Percentiles rank a stretch among this genome's conserved stretches.
phyloP scores from a whole-genome alignment of 768 basidiomycete species.

The Hemileccinum rubropunctum region DNA sequence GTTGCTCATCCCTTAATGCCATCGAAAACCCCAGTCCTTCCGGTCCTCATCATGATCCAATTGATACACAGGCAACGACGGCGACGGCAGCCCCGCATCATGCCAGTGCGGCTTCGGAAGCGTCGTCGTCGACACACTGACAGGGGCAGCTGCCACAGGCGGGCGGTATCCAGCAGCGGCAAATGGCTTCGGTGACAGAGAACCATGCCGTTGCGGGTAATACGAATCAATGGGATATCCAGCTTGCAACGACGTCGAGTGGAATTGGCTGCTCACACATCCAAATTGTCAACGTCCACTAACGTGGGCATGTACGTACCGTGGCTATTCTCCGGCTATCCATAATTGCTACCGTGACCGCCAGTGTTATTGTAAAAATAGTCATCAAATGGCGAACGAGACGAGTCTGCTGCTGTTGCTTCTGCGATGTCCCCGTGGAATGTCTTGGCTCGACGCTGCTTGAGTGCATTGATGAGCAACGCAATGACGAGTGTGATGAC shows the following conservation, averaged over 20 bases:
- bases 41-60: constrained; percentile 12
- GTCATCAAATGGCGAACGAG: constrained; percentile 54
- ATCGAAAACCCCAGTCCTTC: constrained; percentile 6
- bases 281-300: constrained; percentile 23
- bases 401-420: constrained; percentile 60
- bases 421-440: constrained; percentile 75
- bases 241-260: constrained; percentile 19
- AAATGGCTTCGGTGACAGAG: too few species aligned
- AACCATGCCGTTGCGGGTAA: too few species aligned
- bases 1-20: constrained; percentile 13
- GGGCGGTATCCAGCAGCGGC: constrained; percentile 27
- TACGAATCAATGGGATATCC: too few species aligned
- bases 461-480: constrained; percentile 48
- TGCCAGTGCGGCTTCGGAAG: constrained; percentile 28
- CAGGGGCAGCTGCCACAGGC: background rate
- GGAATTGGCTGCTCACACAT: constrained; percentile 18
- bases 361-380: constrained; percentile 29
- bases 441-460: constrained; percentile 58
- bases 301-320: too few species aligned
- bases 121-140: background rate
- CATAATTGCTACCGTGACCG: constrained; percentile 21
- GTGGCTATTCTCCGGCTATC: too few species aligned
- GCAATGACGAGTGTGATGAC: constrained; percentile 49
- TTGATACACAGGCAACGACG: too few species aligned
- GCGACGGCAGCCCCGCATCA: background rate